Evolutionary conservation across 108 stramenopile species (phyloP).

Genomic region (Nannochloropsis oceanica): DNA sequence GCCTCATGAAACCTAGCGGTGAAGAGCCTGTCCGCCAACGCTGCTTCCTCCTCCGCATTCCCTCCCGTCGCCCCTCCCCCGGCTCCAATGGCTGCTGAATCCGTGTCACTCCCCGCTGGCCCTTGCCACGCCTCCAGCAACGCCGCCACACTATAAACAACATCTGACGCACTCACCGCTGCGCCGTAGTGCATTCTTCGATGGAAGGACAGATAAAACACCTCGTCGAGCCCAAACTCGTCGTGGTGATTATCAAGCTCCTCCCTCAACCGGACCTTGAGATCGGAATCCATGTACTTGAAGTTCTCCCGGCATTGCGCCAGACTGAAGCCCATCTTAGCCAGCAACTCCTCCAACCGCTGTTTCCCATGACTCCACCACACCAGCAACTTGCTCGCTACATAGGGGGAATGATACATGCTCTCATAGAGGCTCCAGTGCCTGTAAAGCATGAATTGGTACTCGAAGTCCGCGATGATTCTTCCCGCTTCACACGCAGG

Average conservation of each 20-base stretch:
- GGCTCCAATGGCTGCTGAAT: neutral
- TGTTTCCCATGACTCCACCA: constrained; percentile 35
- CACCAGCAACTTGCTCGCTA: constrained; percentile 35
- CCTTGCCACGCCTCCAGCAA: constrained; percentile 20
- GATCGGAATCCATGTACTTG: constrained; percentile 27
- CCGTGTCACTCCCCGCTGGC: neutral
- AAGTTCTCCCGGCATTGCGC: constrained; percentile 38
- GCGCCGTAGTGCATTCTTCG: constrained; percentile 28
- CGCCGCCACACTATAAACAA: constrained; percentile 31
- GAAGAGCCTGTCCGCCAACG: neutral
- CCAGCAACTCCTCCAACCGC: constrained; percentile 35
- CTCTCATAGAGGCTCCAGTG: constrained; percentile 44
- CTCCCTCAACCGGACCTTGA: constrained; percentile 5
- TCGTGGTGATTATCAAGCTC: constrained; percentile 30
- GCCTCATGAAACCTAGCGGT: constrained; percentile 28
- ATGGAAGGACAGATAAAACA: constrained; percentile 20
- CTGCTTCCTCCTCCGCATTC: neutral
- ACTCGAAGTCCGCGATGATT: constrained; percentile 26
- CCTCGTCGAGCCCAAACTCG: constrained; percentile 28
- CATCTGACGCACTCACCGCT: constrained; percentile 33
- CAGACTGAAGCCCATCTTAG: constrained; percentile 41
- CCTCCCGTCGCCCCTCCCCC: neutral
- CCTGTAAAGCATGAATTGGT: constrained; percentile 41
- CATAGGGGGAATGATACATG: constrained; percentile 26
- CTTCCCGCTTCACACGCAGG: constrained; percentile 13